Percentiles rank a stretch among this genome's conserved stretches.
Conservation (phyloP, 805 yeast genomes). For the Kuraishia floccosa region DNA sequence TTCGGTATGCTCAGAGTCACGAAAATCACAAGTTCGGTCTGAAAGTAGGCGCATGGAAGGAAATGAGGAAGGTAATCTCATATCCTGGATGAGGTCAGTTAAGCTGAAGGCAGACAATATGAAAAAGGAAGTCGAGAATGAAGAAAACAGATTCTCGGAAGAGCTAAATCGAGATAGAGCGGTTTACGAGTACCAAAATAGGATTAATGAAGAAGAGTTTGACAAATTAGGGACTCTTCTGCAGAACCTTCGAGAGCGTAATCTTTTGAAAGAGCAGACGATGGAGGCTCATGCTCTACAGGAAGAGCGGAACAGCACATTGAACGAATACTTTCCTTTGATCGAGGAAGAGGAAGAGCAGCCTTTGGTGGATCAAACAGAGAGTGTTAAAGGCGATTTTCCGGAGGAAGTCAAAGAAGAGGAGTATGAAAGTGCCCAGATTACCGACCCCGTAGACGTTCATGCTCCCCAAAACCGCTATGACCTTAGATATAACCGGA, state of each 20-base stretch:
- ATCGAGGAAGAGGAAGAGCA: constrained; percentile 9
- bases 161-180: constrained; percentile 19
- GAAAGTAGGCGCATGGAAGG: too few relatives aligned
- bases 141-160: constrained; percentile 24
- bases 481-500: too few relatives aligned
- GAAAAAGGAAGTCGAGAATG: constrained; percentile 17
- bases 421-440: too few relatives aligned
- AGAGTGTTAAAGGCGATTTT: not conserved
- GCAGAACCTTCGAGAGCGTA: too few relatives aligned
- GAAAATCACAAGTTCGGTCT: too few relatives aligned
- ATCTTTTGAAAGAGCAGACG: too few relatives aligned
- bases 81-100: constrained; percentile 22
- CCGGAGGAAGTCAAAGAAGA: not conserved
- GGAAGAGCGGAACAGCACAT: constrained; percentile 5
- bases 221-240: constrained; percentile 1
- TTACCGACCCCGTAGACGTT: too few relatives aligned
- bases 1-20: too few relatives aligned
- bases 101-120: constrained; percentile 20
- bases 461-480: too few relatives aligned
- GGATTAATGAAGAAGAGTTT: constrained; percentile 1
- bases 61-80: too few relatives aligned
- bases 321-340: constrained; percentile 1
- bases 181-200: not conserved
- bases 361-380: constrained; percentile 8
- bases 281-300: constrained; percentile 8